Conservation (phyloP, 2,329 filamentous ascomycete genomes). For the Diaporthe capsici region DNA sequence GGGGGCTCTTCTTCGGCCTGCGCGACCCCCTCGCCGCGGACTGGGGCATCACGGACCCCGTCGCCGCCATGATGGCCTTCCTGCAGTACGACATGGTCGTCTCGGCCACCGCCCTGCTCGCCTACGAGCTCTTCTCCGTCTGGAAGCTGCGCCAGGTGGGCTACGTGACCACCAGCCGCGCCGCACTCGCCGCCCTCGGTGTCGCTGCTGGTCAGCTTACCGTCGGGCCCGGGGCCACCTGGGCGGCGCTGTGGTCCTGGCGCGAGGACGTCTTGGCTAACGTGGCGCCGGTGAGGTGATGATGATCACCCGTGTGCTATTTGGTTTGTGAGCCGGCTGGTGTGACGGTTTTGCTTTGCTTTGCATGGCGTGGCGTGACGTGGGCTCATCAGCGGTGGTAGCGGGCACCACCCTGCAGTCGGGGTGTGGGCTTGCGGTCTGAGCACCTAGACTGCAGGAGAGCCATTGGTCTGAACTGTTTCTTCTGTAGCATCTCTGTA, state of each 20-base stretch:
- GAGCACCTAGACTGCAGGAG: neutral
- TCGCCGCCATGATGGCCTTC: neutral
- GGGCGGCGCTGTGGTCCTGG: conserved; percentile 24
- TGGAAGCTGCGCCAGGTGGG: conserved; percentile 32
- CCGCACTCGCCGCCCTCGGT: neutral
- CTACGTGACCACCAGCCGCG: neutral
- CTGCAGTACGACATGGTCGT: conserved; percentile 1
- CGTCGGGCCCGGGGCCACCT: conserved; percentile 20
- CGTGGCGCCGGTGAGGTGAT: conserved; percentile 7
- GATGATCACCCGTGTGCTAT: neutral
- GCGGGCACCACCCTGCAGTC: too few species aligned
- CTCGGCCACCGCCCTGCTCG: neutral
- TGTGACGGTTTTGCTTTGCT: too few species aligned
- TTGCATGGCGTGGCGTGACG: neutral
- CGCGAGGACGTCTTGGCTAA: conserved; percentile 17
- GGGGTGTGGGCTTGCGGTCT: neutral
- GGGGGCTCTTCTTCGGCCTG: conserved; percentile 7
- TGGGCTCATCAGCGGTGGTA: neutral
- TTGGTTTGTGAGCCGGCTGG: too few species aligned
- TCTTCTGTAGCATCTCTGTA: neutral
- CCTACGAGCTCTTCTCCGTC: conserved; percentile 17
- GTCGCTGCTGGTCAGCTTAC: conserved; percentile 7
- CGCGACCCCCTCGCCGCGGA: neutral
- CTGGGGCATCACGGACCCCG: conserved; percentile 3
- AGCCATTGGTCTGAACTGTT: neutral